phyloP scores from a whole-genome alignment of 176 grass and related monocot species.

The Eleusine indica region DNA sequence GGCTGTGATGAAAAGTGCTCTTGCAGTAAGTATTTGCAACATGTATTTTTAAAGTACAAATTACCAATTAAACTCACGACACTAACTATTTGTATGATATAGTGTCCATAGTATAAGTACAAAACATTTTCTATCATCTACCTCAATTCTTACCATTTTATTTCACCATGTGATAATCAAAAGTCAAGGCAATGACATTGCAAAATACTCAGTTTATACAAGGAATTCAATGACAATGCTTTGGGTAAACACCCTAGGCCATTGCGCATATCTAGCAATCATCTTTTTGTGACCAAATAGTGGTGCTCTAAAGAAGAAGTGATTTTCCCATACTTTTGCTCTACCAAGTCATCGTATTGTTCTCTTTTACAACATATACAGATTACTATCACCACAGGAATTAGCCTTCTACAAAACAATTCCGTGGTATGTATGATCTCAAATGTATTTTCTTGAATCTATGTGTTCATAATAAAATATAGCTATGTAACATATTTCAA shows the following conservation, averaged over 20 bases:
- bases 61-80: not conserved
- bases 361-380: constrained; percentile 35
- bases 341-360: not conserved
- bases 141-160: not conserved
- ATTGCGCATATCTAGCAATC: not conserved
- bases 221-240: not conserved
- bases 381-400: constrained; percentile 54
- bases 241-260: not conserved
- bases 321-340: not conserved
- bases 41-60: not conserved
- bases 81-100: not conserved
- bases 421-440: constrained; percentile 50
- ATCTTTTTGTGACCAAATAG: too few species aligned
- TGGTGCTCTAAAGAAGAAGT: not conserved
- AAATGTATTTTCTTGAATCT: not conserved
- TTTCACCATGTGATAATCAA: not conserved
- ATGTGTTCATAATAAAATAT: not conserved
- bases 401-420: constrained; percentile 29
- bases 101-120: not conserved
- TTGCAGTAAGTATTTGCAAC: constrained; percentile 43
- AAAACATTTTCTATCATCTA: not conserved
- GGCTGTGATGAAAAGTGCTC: constrained; percentile 58
- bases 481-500: not conserved
- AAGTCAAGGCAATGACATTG: not conserved
- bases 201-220: not conserved